These are phyloP conservation scores for Epichloe baconii DNA, from an alignment of 2,329 filamentous ascomycete genomes.

Conservation along the genomic window DNA sequence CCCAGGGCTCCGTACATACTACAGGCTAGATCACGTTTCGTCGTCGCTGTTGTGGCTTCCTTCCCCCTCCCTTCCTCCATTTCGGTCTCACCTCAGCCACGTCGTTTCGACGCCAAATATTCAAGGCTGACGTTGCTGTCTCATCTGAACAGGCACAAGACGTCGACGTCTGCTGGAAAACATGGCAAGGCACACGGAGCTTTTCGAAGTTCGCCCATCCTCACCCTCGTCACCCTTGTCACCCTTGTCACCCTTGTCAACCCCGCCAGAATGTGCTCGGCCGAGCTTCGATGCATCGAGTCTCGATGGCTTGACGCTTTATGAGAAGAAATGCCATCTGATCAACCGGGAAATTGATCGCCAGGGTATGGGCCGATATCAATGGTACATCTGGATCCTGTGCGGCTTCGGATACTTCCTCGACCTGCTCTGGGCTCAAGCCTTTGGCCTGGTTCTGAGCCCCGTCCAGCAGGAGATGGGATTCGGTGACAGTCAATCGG, in stretches of 20 bases:
- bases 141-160: too few relatives aligned
- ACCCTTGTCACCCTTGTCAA: neutral
- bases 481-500: slow-evolving; percentile 25
- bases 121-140: too few relatives aligned
- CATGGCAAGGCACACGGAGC: neutral
- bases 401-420: slow-evolving; percentile 43
- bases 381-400: slow-evolving; percentile 38
- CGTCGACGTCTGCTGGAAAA: too few relatives aligned
- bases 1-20: too few relatives aligned
- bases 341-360: slow-evolving; percentile 33
- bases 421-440: slow-evolving; percentile 45
- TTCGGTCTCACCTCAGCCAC: too few relatives aligned
- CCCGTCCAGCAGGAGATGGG: slow-evolving; percentile 44
- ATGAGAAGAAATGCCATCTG: slow-evolving; percentile 23
- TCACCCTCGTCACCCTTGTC: neutral
- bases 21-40: too few relatives aligned
- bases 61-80: too few relatives aligned
- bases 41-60: too few relatives aligned
- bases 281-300: slow-evolving; percentile 7
- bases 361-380: slow-evolving; percentile 39
- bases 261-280: neutral
- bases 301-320: slow-evolving; percentile 13
- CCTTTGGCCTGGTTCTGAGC: slow-evolving; percentile 39
- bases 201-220: neutral
- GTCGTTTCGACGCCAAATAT: too few relatives aligned